Percentiles rank a stretch among this genome's conserved stretches.
Conservation (phyloP, 257 asterid genomes). For the Rhazya stricta region DNA sequence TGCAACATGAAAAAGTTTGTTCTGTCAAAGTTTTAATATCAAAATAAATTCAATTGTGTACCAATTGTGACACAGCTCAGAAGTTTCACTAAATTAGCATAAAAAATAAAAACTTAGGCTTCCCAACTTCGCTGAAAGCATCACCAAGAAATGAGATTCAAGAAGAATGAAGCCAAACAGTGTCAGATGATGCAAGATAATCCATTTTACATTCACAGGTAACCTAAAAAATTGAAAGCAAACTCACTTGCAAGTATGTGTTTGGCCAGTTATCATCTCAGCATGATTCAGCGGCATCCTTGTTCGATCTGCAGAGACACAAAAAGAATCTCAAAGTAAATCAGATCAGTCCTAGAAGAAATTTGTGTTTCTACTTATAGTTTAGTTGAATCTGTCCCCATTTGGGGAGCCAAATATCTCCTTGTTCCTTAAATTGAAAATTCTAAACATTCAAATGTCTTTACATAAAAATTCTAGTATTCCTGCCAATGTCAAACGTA, state of each 20-base stretch:
- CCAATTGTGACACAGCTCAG: no score
- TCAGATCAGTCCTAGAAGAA: neutral
- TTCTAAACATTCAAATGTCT: neutral
- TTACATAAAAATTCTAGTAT: neutral
- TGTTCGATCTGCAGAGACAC: constrained; percentile 60
- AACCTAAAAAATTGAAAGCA: neutral
- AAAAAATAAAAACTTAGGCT: neutral
- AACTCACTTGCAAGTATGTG: constrained; percentile 73
- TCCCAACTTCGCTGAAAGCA: neutral
- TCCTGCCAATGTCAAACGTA: neutral
- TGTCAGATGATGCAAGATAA: neutral
- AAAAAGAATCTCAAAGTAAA: constrained; percentile 9
- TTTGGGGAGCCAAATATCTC: neutral
- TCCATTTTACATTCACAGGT: neutral
- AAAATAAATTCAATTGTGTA: no score
- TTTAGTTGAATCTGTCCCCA: no score
- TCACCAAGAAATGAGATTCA: neutral
- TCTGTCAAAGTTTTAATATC: no score
- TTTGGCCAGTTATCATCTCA: constrained; percentile 62
- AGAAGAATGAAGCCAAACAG: neutral
- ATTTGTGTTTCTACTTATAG: neutral
- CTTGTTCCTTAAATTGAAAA: neutral
- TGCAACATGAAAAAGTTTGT: no score
- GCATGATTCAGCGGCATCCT: constrained; percentile 70
- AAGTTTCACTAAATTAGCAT: no score